phyloP scores from a whole-genome alignment of 148 eudicot species.

The Rhododendron griersonianum region DNA sequence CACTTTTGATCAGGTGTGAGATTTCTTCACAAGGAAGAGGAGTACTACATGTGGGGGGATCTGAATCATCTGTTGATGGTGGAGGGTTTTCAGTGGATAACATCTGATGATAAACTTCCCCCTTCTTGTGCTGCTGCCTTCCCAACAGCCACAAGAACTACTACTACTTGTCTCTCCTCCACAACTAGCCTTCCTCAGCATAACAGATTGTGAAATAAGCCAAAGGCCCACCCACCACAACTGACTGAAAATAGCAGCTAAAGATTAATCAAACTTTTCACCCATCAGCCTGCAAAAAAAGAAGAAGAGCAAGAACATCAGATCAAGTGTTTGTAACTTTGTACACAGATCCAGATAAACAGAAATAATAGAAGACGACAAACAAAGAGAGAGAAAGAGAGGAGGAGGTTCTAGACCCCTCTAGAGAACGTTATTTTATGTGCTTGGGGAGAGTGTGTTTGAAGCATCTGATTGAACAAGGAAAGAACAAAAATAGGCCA shows the following conservation, averaged over 20 bases:
- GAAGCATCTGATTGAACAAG: slow-evolving; percentile 25
- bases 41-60: slow-evolving; percentile 19
- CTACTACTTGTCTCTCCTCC: slow-evolving; percentile 18
- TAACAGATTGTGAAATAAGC: slow-evolving; percentile 26
- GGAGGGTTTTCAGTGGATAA: slow-evolving; percentile 55
- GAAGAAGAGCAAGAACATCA: slow-evolving; percentile 4
- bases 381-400: not conserved
- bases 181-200: slow-evolving; percentile 38
- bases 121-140: slow-evolving; percentile 44
- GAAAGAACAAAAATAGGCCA: slow-evolving; percentile 23
- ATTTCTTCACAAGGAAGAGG: slow-evolving; percentile 20
- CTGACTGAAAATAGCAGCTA: not conserved
- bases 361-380: not conserved
- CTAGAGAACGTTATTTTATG: slow-evolving; percentile 33
- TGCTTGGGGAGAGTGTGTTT: slow-evolving; percentile 13
- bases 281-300: slow-evolving; percentile 17
- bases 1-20: slow-evolving; percentile 21
- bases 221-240: slow-evolving; percentile 21
- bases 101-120: slow-evolving; percentile 54
- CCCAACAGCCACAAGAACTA: slow-evolving; percentile 51
- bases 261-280: slow-evolving; percentile 19
- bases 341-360: not conserved
- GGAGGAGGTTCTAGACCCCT: slow-evolving; percentile 24
- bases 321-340: not conserved
- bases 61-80: slow-evolving; percentile 23